Evolutionary conservation across 495 filamentous ascomycete genomes (phyloP).

Genomic region (Darksidea phi): DNA sequence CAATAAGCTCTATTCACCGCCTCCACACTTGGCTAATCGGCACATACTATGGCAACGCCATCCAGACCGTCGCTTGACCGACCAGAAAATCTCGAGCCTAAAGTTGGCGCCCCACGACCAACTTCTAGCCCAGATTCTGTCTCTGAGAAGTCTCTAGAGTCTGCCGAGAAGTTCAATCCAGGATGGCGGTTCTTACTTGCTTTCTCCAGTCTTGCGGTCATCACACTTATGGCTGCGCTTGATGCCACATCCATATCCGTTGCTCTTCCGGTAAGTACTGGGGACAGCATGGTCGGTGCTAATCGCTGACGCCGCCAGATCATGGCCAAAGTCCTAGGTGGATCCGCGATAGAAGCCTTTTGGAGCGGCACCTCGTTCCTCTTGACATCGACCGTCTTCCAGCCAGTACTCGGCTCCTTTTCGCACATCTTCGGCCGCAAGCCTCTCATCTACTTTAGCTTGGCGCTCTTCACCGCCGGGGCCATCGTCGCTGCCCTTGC

Average conservation of each 20-base stretch:
- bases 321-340: slow-evolving; percentile 51
- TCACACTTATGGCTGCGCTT: slow-evolving; percentile 67
- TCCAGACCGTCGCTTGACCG: not conserved
- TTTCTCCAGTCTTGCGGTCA: slow-evolving; percentile 59
- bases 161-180: slow-evolving; percentile 40
- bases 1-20: too few relatives aligned
- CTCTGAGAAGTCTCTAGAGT: slow-evolving; percentile 6
- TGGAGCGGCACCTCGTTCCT: slow-evolving; percentile 60
- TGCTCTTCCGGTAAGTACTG: slow-evolving; percentile 59
- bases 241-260: slow-evolving; percentile 75
- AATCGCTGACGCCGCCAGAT: slow-evolving; percentile 39
- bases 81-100: not conserved
- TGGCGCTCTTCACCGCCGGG: slow-evolving; percentile 57
- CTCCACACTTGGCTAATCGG: not conserved
- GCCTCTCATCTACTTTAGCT: slow-evolving; percentile 51
- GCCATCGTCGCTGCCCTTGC: slow-evolving; percentile 61
- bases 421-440: slow-evolving; percentile 54
- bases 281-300: not conserved
- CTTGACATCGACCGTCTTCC: slow-evolving; percentile 49
- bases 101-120: slow-evolving; percentile 4
- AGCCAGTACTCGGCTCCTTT: slow-evolving; percentile 45
- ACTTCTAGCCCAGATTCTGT: not conserved
- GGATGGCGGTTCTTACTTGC: slow-evolving; percentile 45
- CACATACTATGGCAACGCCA: not conserved
- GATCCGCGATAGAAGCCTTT: slow-evolving; percentile 59